Evolutionary conservation across 2,329 filamentous ascomycete species (phyloP).

Genomic region (Scolecobasidium constrictum): DNA sequence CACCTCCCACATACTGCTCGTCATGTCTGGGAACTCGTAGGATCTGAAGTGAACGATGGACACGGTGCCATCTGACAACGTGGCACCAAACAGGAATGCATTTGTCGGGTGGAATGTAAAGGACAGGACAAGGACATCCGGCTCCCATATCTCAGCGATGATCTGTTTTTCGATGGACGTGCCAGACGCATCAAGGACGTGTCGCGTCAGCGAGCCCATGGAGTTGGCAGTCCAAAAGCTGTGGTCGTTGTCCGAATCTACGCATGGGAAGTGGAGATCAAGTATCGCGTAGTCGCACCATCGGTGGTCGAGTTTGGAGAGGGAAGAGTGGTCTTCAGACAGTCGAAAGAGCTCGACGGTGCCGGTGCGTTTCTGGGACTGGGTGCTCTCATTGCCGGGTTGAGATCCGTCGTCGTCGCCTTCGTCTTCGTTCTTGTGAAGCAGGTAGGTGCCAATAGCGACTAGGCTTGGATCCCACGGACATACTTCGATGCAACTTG

Average conservation of each 20-base stretch:
- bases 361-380: slow-evolving; percentile 54
- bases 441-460: slow-evolving; percentile 74
- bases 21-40: slow-evolving; percentile 14
- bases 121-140: slow-evolving; percentile 56
- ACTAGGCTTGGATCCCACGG: slow-evolving; percentile 53
- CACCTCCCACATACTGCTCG: not conserved
- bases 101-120: slow-evolving; percentile 59
- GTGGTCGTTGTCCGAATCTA: slow-evolving; percentile 19
- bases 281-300: slow-evolving; percentile 63
- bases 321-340: slow-evolving; percentile 25
- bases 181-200: slow-evolving; percentile 11
- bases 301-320: slow-evolving; percentile 12
- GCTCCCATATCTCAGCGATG: slow-evolving; percentile 36
- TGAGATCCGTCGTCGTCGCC: slow-evolving; percentile 12
- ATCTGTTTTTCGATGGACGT: not conserved
- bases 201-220: slow-evolving; percentile 49
- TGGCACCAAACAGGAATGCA: slow-evolving; percentile 51
- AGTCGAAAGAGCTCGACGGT: slow-evolving; percentile 59
- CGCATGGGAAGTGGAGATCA: slow-evolving; percentile 70
- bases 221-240: slow-evolving; percentile 69
- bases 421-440: slow-evolving; percentile 42
- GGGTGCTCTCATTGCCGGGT: slow-evolving; percentile 45
- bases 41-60: slow-evolving; percentile 25
- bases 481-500: slow-evolving; percentile 69
- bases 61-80: slow-evolving; percentile 58